Evolutionary conservation across 2,329 filamentous ascomycete genomes (phyloP).

Genomic region (Cercospora berteroae): DNA sequence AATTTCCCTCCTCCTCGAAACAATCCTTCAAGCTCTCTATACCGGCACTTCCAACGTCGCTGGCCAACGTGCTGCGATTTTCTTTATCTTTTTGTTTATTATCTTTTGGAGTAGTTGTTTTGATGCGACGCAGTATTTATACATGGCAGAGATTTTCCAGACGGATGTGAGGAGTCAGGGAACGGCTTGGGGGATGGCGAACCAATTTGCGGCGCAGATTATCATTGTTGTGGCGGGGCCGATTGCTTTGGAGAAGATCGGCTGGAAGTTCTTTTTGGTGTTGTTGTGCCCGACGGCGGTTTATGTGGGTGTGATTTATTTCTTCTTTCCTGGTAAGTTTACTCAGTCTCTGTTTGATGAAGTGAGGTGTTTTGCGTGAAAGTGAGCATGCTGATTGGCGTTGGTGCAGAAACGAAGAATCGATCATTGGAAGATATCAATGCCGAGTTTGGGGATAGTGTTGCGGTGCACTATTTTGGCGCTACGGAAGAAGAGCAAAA

Average conservation of each 20-base stretch:
- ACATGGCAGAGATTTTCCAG: constrained; percentile 47
- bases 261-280: constrained; percentile 48
- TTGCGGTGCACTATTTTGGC: constrained; percentile 18
- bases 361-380: neutral
- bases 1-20: constrained; percentile 44
- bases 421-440: constrained; percentile 45
- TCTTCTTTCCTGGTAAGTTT: constrained; percentile 20
- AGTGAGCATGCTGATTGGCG: neutral
- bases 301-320: constrained; percentile 28
- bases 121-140: constrained; percentile 48
- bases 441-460: constrained; percentile 33
- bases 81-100: constrained; percentile 46
- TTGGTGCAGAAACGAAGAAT: constrained; percentile 19
- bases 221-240: constrained; percentile 40
- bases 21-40: constrained; percentile 42
- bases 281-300: constrained; percentile 38
- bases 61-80: constrained; percentile 43
- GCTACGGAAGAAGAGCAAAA: constrained; percentile 15
- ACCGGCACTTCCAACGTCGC: constrained; percentile 36
- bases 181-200: constrained; percentile 40
- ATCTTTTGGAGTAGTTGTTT: constrained; percentile 43
- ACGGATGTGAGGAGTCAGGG: constrained; percentile 42
- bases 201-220: constrained; percentile 40
- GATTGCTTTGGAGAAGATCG: constrained; percentile 41
- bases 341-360: neutral